phyloP scores from a whole-genome alignment of 164 flowering plant species.

The Sedum album region DNA sequence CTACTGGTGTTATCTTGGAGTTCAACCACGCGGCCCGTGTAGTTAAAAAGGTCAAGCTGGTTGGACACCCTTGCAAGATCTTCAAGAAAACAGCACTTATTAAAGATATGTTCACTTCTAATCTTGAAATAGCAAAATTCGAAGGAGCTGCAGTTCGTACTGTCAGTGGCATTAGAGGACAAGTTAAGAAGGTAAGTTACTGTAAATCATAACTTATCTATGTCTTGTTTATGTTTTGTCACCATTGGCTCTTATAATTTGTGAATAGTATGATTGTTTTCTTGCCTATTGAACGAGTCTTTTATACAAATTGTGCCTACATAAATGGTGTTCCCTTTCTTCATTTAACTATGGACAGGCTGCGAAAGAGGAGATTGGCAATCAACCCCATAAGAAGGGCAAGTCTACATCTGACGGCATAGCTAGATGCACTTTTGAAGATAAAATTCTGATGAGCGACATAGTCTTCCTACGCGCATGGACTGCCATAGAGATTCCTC shows the following conservation, averaged over 20 bases:
- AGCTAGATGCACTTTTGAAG: constrained; percentile 99
- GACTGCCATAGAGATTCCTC: constrained; percentile 77
- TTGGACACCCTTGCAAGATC: constrained; percentile 80
- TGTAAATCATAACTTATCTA: neutral
- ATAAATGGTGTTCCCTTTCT: neutral
- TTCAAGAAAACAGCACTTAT: constrained; percentile 91
- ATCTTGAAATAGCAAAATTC: constrained; percentile 87
- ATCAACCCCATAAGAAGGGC: constrained; percentile 53
- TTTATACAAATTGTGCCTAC: neutral
- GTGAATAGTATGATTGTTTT: too few species aligned
- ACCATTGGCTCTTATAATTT: too few species aligned
- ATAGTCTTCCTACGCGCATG: constrained; percentile 84
- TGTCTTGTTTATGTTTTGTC: neutral
- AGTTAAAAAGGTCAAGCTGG: constrained; percentile 81
- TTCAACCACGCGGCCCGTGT: constrained; percentile 72
- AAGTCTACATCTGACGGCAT: constrained; percentile 62
- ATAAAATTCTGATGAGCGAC: constrained; percentile 85
- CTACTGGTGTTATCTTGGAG: constrained; percentile 74
- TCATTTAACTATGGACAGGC: constrained; percentile 40
- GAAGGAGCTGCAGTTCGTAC: constrained; percentile 87
- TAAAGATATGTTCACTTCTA: constrained; percentile 87
- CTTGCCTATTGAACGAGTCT: too few species aligned
- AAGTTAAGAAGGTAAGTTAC: constrained; percentile 73
- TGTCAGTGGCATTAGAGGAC: constrained; percentile 94
- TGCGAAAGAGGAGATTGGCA: constrained; percentile 75